Evolutionary conservation across 345 rosid genomes (phyloP).

Genomic region (Melastoma malabathricum): DNA sequence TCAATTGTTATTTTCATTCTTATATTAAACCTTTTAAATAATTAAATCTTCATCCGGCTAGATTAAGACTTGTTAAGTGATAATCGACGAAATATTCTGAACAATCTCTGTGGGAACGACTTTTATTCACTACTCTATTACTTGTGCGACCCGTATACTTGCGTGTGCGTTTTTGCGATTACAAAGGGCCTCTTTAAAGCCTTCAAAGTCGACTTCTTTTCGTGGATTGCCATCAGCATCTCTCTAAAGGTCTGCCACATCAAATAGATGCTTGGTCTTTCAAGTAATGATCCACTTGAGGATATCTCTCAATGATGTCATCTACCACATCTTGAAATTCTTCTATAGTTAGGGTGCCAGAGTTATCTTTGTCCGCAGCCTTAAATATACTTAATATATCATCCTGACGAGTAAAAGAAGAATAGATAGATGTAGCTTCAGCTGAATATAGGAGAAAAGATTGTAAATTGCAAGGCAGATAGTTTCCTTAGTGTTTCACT

Average conservation of each 20-base stretch:
- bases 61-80: too few relatives aligned
- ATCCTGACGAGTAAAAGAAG: conserved; percentile 28
- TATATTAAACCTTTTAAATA: too few relatives aligned
- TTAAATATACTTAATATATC: conserved; percentile 54
- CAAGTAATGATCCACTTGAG: conserved; percentile 65
- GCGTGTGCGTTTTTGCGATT: too few relatives aligned
- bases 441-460: neutral
- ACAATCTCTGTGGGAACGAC: too few relatives aligned
- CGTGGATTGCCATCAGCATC: conserved; percentile 54
- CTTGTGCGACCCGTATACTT: too few relatives aligned
- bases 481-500: too few relatives aligned
- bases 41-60: too few relatives aligned
- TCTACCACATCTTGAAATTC: conserved; percentile 72
- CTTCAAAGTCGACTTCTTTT: conserved; percentile 64
- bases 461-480: too few relatives aligned
- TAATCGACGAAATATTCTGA: too few relatives aligned
- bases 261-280: conserved; percentile 49
- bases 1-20: too few relatives aligned
- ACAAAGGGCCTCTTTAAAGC: conserved; percentile 56
- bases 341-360: conserved; percentile 53
- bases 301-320: conserved; percentile 66
- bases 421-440: neutral
- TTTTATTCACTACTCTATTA: too few relatives aligned
- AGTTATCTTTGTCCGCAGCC: conserved; percentile 80
- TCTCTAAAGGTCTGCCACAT: conserved; percentile 43